Evolutionary conservation across 1,284 basidiomycete genomes (phyloP).

Genomic region (Leccinum huronense): DNA sequence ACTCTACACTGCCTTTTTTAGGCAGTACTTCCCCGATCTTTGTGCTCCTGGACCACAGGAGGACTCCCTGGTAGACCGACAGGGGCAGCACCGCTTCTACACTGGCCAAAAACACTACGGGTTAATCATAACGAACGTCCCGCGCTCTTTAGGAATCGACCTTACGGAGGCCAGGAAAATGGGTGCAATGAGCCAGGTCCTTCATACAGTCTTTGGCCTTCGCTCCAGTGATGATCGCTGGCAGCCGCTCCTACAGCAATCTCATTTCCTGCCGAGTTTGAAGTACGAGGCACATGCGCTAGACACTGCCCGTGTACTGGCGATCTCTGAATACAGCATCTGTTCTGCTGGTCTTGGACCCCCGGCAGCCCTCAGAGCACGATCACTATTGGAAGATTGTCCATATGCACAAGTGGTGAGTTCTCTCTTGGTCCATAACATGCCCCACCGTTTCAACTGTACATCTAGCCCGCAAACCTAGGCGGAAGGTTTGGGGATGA

Average conservation of each 20-base stretch:
- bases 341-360: not conserved
- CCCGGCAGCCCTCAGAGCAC: not conserved
- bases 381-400: not conserved
- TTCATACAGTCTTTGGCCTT: constrained; percentile 7
- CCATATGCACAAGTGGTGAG: not conserved
- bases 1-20: constrained; percentile 13
- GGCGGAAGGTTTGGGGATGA: too few species aligned
- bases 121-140: not conserved
- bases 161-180: constrained; percentile 9
- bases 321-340: not conserved
- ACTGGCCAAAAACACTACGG: constrained; percentile 5
- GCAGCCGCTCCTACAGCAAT: not conserved
- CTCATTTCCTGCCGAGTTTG: not conserved
- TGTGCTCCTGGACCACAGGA: not conserved
- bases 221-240: not conserved
- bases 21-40: constrained; percentile 13
- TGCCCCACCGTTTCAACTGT: too few species aligned
- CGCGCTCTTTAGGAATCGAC: constrained; percentile 5
- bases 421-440: too few species aligned
- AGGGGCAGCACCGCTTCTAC: constrained; percentile 9
- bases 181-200: constrained; percentile 9
- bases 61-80: constrained; percentile 10
- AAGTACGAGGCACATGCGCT: not conserved
- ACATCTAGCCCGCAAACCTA: too few species aligned
- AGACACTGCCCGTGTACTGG: not conserved